Evolutionary conservation across 2,329 filamentous ascomycete species (phyloP), one percentile per base, ranked within the genome.

Genomic region (Fusarium staphyleae): DNA sequence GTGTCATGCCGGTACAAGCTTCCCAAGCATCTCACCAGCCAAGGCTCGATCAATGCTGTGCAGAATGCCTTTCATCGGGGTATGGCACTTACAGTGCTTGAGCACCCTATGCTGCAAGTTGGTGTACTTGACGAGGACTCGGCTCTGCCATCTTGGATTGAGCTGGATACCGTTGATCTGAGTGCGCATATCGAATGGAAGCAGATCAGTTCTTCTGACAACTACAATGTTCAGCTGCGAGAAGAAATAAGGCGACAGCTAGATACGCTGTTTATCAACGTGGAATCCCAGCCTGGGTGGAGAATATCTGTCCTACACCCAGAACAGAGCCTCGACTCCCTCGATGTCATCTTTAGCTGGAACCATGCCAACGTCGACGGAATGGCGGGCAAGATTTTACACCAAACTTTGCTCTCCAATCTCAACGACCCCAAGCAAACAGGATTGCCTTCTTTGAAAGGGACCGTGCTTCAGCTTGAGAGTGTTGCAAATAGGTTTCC

Each of bases 351-450:
- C 10, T 65, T 72, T 34, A 53, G 54, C 9, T 69, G 59, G 46
- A 68, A 66, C 24, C 71, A 73, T 43, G 45, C 64, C 18, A 56
- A 55, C 5, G 54, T 48, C 3, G 71, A 73, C 32, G 71, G 69
- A 1, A 68, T 61, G n/a, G 57, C 68, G 15, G 67, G 60, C 33
- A 72, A 69, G 44, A 60, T 72, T 4, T 68, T 73, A n/a, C 70
- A 73, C 33, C 42, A 63, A 39, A 65, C 57, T 13, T 41, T 73
- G 7, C 39, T 72, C 4, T 51, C 55, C 6, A 62, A 65, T 26
- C 68, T 73, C 35, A 68, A 70, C 26, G 24, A 47, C 3, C 19
- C 33, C 7, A 41, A 32, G 4, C 18, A 28, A 29, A 3, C 14
- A 42, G 12, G 26, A 45, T 15, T 40, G 13, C 15, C 40, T 36